A percentile compares a stretch with the other conserved stretches of the same genome.
Evolutionary conservation across 306 rosid species (phyloP).

Genomic region (Potentilla sterilis): DNA sequence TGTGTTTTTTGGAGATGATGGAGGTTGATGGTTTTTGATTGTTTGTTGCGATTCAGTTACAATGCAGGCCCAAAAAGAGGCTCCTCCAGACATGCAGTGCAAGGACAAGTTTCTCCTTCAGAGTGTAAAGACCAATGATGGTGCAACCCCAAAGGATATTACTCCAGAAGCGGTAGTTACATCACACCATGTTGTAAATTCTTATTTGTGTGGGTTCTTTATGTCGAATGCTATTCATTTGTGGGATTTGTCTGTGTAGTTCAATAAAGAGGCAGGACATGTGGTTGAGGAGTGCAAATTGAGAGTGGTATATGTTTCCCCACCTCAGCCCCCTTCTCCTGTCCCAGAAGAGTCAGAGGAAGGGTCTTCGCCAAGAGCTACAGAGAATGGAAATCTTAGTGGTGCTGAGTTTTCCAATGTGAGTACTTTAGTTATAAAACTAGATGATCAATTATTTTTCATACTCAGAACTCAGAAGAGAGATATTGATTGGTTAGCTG

Average conservation of each 20-base stretch:
- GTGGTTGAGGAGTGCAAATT: slow-evolving; percentile 83
- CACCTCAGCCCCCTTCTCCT: slow-evolving; percentile 85
- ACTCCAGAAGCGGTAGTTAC: slow-evolving; percentile 77
- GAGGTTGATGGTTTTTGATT: slow-evolving; percentile 11
- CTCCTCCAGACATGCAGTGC: slow-evolving; percentile 85
- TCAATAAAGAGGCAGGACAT: slow-evolving; percentile 80
- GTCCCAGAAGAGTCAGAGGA: slow-evolving; percentile 93
- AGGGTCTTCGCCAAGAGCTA: slow-evolving; percentile 83
- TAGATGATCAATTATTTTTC: slow-evolving; percentile 6
- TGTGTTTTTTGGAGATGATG: background rate
- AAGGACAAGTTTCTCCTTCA: slow-evolving; percentile 95
- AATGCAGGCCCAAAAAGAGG: slow-evolving; percentile 95
- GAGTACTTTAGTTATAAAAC: slow-evolving; percentile 38
- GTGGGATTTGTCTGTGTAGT: slow-evolving; percentile 47
- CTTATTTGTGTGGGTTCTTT: slow-evolving; percentile 7
- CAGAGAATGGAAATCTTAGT: slow-evolving; percentile 61
- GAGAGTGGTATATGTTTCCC: slow-evolving; percentile 80
- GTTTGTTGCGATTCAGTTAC: slow-evolving; percentile 48
- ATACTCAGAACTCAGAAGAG: background rate
- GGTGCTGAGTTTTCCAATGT: slow-evolving; percentile 54
- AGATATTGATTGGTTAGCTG: slow-evolving; percentile 14
- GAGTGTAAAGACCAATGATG: slow-evolving; percentile 60
- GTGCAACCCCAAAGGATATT: slow-evolving; percentile 53
- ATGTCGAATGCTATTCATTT: slow-evolving; percentile 29
- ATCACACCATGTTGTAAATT: slow-evolving; percentile 2